phyloP scores from a whole-genome alignment of 2,329 filamentous ascomycete genomes.

The Sclerotinia subarctica region DNA sequence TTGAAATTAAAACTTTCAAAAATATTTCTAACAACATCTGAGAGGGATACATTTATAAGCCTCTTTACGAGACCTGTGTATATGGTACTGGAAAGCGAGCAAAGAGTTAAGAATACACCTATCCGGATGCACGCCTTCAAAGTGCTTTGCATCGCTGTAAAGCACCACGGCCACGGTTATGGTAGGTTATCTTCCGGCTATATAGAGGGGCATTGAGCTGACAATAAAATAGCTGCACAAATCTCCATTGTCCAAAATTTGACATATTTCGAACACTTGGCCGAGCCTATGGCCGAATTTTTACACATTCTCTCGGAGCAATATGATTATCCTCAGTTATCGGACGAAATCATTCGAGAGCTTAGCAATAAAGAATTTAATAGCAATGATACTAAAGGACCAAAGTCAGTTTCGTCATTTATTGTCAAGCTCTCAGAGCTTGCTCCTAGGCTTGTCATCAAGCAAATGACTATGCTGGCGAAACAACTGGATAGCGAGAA shows the following conservation, averaged over 20 bases:
- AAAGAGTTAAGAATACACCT: slow-evolving; percentile 80
- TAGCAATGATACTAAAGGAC: slow-evolving; percentile 89
- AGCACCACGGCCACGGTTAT: slow-evolving; percentile 96
- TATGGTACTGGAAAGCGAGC: slow-evolving; percentile 89
- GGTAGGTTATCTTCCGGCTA: slow-evolving; percentile 52
- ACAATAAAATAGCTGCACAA: slow-evolving; percentile 68
- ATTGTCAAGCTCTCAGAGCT: slow-evolving; percentile 91
- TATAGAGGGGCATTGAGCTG: slow-evolving; percentile 27
- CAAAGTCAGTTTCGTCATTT: slow-evolving; percentile 94
- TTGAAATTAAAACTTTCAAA: slow-evolving; percentile 87
- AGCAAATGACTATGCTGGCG: slow-evolving; percentile 92
- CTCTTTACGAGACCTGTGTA: slow-evolving; percentile 92
- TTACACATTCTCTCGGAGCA: slow-evolving; percentile 93
- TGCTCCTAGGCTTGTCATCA: slow-evolving; percentile 86
- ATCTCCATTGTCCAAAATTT: slow-evolving; percentile 97
- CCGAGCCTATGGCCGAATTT: slow-evolving; percentile 98
- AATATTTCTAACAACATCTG: slow-evolving; percentile 94
- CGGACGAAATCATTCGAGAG: slow-evolving; percentile 89
- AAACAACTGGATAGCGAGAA: slow-evolving; percentile 97
- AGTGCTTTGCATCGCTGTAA: slow-evolving; percentile 91
- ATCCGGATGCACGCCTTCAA: slow-evolving; percentile 98
- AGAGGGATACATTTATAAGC: slow-evolving; percentile 90
- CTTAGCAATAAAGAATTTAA: slow-evolving; percentile 98
- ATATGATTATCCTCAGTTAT: slow-evolving; percentile 94
- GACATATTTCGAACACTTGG: slow-evolving; percentile 98